Evolutionary conservation across 495 filamentous ascomycete species (phyloP), one percentile per base, ranked within the genome.

Genomic region (Penicillium goetzii): DNA sequence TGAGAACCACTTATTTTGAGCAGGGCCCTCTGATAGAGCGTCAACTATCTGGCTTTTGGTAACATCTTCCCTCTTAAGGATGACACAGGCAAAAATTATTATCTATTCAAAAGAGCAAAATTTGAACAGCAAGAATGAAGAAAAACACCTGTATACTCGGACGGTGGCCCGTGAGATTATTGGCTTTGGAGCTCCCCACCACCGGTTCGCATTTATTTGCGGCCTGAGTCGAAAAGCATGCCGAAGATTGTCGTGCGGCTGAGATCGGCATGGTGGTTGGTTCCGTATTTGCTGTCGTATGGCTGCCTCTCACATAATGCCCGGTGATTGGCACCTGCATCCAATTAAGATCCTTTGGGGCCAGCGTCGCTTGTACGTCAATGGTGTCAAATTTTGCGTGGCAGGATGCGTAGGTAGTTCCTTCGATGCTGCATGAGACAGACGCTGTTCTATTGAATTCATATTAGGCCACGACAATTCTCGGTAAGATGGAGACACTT

Each of bases 301-400:
- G 9, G 43, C 19, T 6, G 6, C 11, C 19, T 25, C 9, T 47
- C 19, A 47, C 8, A 19, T 47, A 25, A 25, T 12, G 19, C 43
- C 7, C 19, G 19, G 56, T 45, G 19, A 58, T 30, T 3, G 56
- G 19, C 56, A 58, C 56, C 28, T 34, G 26, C 56, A 58, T 57
- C 56, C 38, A 58, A 30, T 58, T 58, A 26, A 58, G 56, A 47
- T 47, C 36, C 15, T 47, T 58, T 26, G 38, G 38, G 26, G 56
- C 56, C 23, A 58, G 38, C 1, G 56, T 58, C 32, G 38, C 56
- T 30, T 45, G 38, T 26, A 58, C 56, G 25, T 58, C 11, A 1
- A 58, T 38, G 4, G 38, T 58, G 14, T 10, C 38, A 38, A 47
- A 43, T 38, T 40, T 43, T 30, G 56, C 56, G 25, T 43, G 56